Evolutionary conservation across 805 yeast species (phyloP).

Genomic region (Teunomyces pallodes): DNA sequence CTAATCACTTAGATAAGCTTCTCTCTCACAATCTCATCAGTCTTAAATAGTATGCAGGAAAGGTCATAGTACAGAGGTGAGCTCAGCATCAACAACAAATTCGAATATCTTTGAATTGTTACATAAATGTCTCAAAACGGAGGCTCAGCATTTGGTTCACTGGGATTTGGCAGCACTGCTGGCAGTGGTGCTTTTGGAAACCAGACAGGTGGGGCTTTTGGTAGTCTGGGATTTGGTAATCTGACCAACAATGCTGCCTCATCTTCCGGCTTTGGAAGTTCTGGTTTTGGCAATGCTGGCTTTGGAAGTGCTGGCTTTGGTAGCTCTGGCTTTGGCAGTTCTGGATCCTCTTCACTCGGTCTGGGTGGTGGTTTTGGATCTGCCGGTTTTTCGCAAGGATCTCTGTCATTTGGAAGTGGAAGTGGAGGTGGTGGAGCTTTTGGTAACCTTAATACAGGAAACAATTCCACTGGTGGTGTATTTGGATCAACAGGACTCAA

Average conservation of each 20-base stretch:
- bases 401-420: neutral
- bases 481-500: slow-evolving; percentile 4
- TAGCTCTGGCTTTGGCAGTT: slow-evolving; percentile 8
- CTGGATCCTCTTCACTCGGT: slow-evolving; percentile 4
- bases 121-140: slow-evolving; percentile 3
- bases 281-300: slow-evolving; percentile 22
- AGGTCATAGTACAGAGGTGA: neutral
- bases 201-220: slow-evolving; percentile 12
- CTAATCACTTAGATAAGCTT: no score
- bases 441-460: slow-evolving; percentile 3
- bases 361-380: neutral
- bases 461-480: neutral
- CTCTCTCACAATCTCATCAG: no score
- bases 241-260: neutral
- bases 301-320: slow-evolving; percentile 15
- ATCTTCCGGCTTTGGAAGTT: slow-evolving; percentile 8
- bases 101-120: neutral
- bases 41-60: neutral
- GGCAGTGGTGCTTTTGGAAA: slow-evolving; percentile 1
- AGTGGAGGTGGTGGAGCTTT: neutral
- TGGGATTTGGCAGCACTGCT: slow-evolving; percentile 7
- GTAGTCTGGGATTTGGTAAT: slow-evolving; percentile 7
- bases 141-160: slow-evolving; percentile 12
- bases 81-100: neutral
- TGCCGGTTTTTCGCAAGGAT: neutral